Conservation (phyloP, 2,329 filamentous ascomycete species). For the Leptographium wingfieldii region DNA sequence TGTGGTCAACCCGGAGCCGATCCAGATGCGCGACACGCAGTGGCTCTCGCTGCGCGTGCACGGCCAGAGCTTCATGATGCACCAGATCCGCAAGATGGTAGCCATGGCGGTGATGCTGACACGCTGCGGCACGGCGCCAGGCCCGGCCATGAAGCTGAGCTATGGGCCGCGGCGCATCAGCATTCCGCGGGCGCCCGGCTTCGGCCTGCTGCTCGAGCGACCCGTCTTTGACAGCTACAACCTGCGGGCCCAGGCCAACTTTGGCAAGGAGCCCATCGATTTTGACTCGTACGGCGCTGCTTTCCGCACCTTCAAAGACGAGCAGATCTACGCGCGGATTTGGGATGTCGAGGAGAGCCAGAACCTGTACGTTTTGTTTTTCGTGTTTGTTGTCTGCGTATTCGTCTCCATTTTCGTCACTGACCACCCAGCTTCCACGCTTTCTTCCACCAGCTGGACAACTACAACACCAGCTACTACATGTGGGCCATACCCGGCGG, state of each 20-base stretch:
- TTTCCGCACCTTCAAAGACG: slow-evolving; percentile 80
- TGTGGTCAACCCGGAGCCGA: slow-evolving; percentile 58
- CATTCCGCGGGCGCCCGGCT: slow-evolving; percentile 85
- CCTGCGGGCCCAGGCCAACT: slow-evolving; percentile 49
- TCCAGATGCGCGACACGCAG: slow-evolving; percentile 82
- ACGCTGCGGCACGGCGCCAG: slow-evolving; percentile 66
- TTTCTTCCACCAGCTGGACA: slow-evolving; percentile 70
- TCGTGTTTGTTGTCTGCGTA: neutral
- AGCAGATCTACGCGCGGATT: slow-evolving; percentile 83
- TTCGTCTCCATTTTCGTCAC: neutral
- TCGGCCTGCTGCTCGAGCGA: slow-evolving; percentile 78
- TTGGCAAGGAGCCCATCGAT: slow-evolving; percentile 57
- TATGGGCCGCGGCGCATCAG: slow-evolving; percentile 63
- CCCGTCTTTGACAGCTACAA: slow-evolving; percentile 92
- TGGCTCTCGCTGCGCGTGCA: slow-evolving; percentile 95
- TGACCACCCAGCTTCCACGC: slow-evolving; percentile 47
- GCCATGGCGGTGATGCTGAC: slow-evolving; percentile 79
- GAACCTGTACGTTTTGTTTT: slow-evolving; percentile 54
- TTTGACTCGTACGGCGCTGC: slow-evolving; percentile 67
- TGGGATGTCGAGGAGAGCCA: slow-evolving; percentile 81
- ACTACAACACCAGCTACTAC: slow-evolving; percentile 59
- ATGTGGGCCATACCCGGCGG: slow-evolving; percentile 62
- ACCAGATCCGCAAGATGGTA: slow-evolving; percentile 99
- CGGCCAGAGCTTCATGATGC: slow-evolving; percentile 99
- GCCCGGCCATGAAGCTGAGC: slow-evolving; percentile 57